Evolutionary conservation across 139 green algal genomes (phyloP).

Genomic region (Volvox reticuliferus): DNA sequence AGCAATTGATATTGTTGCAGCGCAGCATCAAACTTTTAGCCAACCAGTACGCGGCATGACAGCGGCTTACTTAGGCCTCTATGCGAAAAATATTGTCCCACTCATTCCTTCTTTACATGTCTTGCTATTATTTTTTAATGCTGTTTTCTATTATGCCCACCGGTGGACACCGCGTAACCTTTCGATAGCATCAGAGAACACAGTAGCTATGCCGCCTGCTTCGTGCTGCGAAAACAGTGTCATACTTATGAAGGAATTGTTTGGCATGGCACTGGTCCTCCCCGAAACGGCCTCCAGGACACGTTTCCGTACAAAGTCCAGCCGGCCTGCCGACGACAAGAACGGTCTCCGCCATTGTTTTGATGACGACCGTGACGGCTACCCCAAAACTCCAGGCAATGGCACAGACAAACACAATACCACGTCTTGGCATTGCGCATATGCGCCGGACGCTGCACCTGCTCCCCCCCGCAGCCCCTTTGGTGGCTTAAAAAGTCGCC

Average conservation of each 20-base stretch:
- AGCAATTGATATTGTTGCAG: too few relatives aligned
- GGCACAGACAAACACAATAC: background rate
- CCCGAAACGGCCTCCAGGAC: slow-evolving; percentile 15
- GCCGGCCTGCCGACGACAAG: background rate
- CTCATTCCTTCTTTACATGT: too few relatives aligned
- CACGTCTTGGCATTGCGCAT: background rate
- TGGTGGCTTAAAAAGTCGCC: background rate
- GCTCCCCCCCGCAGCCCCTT: slow-evolving; percentile 20
- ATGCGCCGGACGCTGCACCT: background rate
- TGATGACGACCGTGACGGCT: background rate
- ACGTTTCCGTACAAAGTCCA: background rate
- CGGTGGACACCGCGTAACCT: too few relatives aligned
- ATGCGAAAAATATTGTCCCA: too few relatives aligned
- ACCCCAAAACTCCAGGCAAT: background rate
- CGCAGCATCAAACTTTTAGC: too few relatives aligned
- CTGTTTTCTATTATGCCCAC: too few relatives aligned
- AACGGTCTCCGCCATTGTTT: background rate
- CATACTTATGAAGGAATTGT: background rate
- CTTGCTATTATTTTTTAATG: too few relatives aligned
- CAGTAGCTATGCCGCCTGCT: too few relatives aligned
- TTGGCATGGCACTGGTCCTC: background rate
- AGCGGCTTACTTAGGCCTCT: too few relatives aligned
- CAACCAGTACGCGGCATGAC: too few relatives aligned
- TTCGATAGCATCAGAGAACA: too few relatives aligned
- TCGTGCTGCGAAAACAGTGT: too few relatives aligned